A percentile compares a stretch with the other conserved stretches of the same genome.
These are phyloP conservation scores for Globisporangium canariense DNA, from an alignment of 352 stramenopile species.

Conservation along the genomic window DNA sequence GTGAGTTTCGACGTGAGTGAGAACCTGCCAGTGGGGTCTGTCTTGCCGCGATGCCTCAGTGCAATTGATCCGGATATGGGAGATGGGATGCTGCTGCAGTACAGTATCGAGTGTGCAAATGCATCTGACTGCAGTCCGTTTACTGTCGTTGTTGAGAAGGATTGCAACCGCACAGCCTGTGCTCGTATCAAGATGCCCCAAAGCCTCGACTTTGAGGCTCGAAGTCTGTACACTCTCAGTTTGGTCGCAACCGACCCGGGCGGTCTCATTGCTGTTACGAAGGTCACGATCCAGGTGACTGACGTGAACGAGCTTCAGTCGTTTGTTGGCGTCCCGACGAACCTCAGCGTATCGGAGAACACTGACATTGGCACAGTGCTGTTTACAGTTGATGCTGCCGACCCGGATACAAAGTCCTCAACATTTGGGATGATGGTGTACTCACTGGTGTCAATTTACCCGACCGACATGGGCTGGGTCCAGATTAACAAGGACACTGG, in stretches of 20 bases:
- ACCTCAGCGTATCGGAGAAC: constrained; percentile 34
- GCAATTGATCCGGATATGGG: constrained; percentile 43
- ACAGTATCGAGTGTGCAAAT: constrained; percentile 33
- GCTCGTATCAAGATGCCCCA: constrained; percentile 32
- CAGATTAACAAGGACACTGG: constrained; percentile 30
- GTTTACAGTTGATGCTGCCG: constrained; percentile 24
- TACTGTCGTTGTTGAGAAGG: constrained; percentile 28
- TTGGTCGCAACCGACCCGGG: constrained; percentile 29
- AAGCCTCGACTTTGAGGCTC: constrained; percentile 41
- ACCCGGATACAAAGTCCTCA: constrained; percentile 35
- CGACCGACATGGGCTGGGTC: constrained; percentile 27
- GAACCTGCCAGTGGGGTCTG: constrained; percentile 19
- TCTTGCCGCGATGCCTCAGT: constrained; percentile 32
- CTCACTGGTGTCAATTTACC: constrained; percentile 26
- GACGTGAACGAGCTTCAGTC: constrained; percentile 55
- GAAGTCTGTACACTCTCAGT: constrained; percentile 34
- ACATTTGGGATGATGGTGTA: constrained; percentile 36
- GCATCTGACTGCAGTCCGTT: constrained; percentile 36
- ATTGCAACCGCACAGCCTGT: constrained; percentile 34
- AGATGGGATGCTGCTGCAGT: constrained; percentile 33
- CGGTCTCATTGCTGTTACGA: constrained; percentile 20
- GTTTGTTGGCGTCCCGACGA: constrained; percentile 27
- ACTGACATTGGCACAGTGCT: constrained; percentile 21
- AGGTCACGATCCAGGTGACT: constrained; percentile 33
- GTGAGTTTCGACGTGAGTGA: constrained; percentile 40